Conservation (phyloP, 2,329 filamentous ascomycete species). For the Blastomyces parvus region DNA sequence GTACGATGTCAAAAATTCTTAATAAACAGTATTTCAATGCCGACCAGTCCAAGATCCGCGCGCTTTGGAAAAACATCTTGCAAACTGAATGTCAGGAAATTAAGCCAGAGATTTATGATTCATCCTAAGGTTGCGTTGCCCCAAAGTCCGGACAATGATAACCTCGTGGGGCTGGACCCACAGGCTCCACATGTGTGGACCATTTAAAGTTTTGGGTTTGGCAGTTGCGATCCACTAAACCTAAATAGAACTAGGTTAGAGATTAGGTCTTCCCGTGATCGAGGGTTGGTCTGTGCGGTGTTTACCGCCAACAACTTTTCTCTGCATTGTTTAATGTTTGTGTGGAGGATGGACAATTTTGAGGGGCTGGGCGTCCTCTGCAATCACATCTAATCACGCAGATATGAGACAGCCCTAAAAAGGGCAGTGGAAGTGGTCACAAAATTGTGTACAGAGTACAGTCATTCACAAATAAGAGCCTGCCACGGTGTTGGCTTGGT, state of each 20-base stretch:
- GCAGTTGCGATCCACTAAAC: not conserved
- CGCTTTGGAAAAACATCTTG: not conserved
- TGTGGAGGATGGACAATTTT: not conserved
- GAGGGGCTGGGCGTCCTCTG: not conserved
- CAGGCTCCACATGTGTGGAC: not conserved
- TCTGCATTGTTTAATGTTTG: not conserved
- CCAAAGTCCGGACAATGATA: too few relatives aligned
- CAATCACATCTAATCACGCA: not conserved
- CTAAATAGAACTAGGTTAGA: not conserved
- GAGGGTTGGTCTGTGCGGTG: not conserved
- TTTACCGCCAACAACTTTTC: not conserved
- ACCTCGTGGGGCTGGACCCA: too few relatives aligned
- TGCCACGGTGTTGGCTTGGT: slow-evolving; percentile 7
- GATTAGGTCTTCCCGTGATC: slow-evolving; percentile 7
- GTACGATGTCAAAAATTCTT: not conserved
- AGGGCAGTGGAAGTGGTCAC: not conserved
- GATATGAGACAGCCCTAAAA: not conserved
- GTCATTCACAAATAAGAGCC: slow-evolving; percentile 10
- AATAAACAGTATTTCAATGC: not conserved
- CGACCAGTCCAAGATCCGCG: not conserved
- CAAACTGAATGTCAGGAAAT: not conserved
- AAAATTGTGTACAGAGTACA: not conserved
- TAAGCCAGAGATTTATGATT: too few relatives aligned
- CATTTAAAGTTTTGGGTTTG: not conserved
- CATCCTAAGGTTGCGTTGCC: too few relatives aligned